These are phyloP conservation scores for Paramecium sonneborni DNA, from an alignment of 73 alveolate genomes.

Conservation along the genomic window DNA sequence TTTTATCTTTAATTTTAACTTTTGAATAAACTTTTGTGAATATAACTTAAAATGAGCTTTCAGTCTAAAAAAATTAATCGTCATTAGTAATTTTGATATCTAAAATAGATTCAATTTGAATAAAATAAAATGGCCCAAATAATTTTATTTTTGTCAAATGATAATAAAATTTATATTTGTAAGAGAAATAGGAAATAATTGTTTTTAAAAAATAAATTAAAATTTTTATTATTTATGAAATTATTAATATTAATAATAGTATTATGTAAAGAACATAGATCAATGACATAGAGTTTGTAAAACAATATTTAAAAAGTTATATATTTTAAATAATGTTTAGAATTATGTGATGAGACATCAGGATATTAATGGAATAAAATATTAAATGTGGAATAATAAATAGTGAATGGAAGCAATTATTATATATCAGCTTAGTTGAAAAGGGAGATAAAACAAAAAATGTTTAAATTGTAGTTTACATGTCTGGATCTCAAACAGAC, in stretches of 20 bases:
- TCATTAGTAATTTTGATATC: too few species aligned
- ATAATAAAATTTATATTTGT: too few species aligned
- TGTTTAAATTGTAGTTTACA: background rate
- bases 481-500: background rate
- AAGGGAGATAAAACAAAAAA: background rate
- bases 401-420: conserved; percentile 29
- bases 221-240: background rate
- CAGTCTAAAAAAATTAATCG: background rate
- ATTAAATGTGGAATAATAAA: background rate
- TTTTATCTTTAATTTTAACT: too few species aligned
- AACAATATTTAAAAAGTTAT: background rate
- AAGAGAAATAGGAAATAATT: too few species aligned
- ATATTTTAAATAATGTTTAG: background rate
- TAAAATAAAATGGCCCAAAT: too few species aligned
- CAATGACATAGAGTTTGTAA: background rate
- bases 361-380: conserved; percentile 17
- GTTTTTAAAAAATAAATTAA: too few species aligned
- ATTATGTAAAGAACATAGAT: background rate
- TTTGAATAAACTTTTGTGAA: too few species aligned
- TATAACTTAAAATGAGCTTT: background rate
- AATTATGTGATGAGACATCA: background rate
- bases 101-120: too few species aligned
- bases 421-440: background rate
- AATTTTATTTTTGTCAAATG: too few species aligned
- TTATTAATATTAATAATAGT: background rate